Evolutionary conservation across 1,139 yeast species (phyloP).

Genomic region (Suhomyces ambrosiae): DNA sequence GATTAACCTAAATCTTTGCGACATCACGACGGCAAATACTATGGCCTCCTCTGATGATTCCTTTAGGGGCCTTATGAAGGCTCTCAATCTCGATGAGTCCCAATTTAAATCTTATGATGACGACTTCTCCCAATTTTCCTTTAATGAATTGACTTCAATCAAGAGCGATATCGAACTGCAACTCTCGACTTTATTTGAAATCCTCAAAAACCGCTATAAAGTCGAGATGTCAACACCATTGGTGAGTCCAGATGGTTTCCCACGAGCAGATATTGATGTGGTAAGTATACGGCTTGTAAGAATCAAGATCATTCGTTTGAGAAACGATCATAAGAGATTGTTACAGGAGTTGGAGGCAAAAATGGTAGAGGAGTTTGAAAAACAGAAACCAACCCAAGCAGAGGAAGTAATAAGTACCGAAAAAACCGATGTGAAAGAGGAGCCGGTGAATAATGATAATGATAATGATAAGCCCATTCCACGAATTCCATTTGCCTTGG

Average conservation of each 20-base stretch:
- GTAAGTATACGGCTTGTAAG: conserved; percentile 64
- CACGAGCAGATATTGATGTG: conserved; percentile 82
- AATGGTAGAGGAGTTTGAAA: conserved; percentile 46
- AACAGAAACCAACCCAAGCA: conserved; percentile 1
- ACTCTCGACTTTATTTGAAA: conserved; percentile 33
- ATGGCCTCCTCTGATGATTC: conserved; percentile 15
- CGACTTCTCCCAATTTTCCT: conserved; percentile 25
- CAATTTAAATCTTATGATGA: conserved; percentile 26
- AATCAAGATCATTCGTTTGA: conserved; percentile 62
- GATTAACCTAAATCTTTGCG: neutral
- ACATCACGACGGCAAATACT: conserved; percentile 4
- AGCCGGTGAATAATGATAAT: neutral
- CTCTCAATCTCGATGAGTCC: conserved; percentile 36
- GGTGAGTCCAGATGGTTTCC: conserved; percentile 76
- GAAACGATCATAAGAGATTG: conserved; percentile 65
- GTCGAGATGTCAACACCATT: conserved; percentile 68
- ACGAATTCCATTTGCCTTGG: conserved; percentile 58
- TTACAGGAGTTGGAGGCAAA: conserved; percentile 50
- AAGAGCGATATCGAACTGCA: conserved; percentile 39
- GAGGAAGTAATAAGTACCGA: neutral
- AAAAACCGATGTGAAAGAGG: neutral
- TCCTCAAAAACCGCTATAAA: conserved; percentile 33
- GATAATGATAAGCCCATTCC: neutral
- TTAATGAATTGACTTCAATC: conserved; percentile 30
- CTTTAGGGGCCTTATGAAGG: conserved; percentile 44